phyloP scores from a whole-genome alignment of 2,329 filamentous ascomycete species.

The Microascus cirrosus region DNA sequence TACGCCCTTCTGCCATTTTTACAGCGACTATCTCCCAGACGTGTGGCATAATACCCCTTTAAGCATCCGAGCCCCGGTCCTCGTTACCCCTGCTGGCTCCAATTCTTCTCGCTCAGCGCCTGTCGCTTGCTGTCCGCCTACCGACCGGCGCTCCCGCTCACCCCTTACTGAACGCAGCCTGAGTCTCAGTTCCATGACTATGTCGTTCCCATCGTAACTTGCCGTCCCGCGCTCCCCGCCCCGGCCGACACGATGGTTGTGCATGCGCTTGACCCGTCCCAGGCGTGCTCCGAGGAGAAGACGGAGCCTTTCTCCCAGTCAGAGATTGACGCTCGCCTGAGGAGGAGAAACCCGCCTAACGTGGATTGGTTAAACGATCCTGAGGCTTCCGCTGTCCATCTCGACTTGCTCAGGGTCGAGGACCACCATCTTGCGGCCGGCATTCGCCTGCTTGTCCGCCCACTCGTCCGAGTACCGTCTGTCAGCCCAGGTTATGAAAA shows the following conservation, averaged over 20 bases:
- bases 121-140: neutral
- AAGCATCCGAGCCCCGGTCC: neutral
- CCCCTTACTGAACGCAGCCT: neutral
- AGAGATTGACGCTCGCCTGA: slow-evolving; percentile 40
- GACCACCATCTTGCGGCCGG: slow-evolving; percentile 41
- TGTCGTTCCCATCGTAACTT: neutral
- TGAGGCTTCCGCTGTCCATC: slow-evolving; percentile 27
- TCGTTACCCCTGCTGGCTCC: neutral
- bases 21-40: neutral
- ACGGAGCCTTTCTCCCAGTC: slow-evolving; percentile 48
- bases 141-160: neutral
- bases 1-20: neutral
- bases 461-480: slow-evolving; percentile 39
- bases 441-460: slow-evolving; percentile 46
- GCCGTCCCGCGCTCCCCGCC: neutral
- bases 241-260: slow-evolving; percentile 1
- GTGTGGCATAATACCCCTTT: neutral
- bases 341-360: slow-evolving; percentile 22
- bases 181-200: neutral
- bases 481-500: slow-evolving; percentile 46
- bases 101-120: neutral
- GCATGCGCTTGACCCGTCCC: slow-evolving; percentile 13
- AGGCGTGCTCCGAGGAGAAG: slow-evolving; percentile 34
- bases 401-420: slow-evolving; percentile 40
- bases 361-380: slow-evolving; percentile 27